Evolutionary conservation across 352 stramenopile genomes (phyloP), one percentile per base, ranked within the genome.

Genomic region (Pythium myriotylum): DNA sequence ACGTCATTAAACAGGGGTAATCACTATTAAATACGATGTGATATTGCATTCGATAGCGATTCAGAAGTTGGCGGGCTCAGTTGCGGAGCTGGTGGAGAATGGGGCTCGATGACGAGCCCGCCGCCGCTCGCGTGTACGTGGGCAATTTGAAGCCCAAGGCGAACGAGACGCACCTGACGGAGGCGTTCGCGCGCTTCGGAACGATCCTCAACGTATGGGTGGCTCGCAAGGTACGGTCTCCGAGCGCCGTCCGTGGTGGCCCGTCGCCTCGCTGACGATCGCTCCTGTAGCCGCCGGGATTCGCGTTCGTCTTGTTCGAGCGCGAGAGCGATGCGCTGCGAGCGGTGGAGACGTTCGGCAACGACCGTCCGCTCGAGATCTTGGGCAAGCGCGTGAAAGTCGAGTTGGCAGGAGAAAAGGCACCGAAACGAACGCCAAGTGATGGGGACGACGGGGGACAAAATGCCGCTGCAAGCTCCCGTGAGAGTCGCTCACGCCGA

Each of bases 141-240:
- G 85, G 84, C 2, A 91, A 92, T 46, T 64, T 94, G 35, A 73
- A 76, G 42, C 76, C 83, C 27, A 86, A 84, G 55, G 85, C 76
- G 17, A 91, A 88, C 43, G 80, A 89, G 29, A 47, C 67, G 37
- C 76, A 94, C 49, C 68, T 94, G 17, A 74, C 84, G 43, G 73
- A 76, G 53, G 70, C 74, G 33, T 89, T 92, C 32, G 62, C 72
- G 22, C 71, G 60, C 12, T 94, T 91, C 55, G 86, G 83, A 33
- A 76, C 75, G 39, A 90, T 94, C 41, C 66, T 84, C 50, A 90
- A 73, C 52, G 73, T 92, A 54, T 91, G 83, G 81, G 72, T 92
- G 35, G 82, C 84, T 50, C 76, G 82, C 49, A 88, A 78, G 70
- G 83, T 90, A 66, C 53, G 75, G 4, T 41, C 20, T 4, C n/a